phyloP scores from a whole-genome alignment of 805 yeast species.

The Metschnikowia gelsemii region DNA sequence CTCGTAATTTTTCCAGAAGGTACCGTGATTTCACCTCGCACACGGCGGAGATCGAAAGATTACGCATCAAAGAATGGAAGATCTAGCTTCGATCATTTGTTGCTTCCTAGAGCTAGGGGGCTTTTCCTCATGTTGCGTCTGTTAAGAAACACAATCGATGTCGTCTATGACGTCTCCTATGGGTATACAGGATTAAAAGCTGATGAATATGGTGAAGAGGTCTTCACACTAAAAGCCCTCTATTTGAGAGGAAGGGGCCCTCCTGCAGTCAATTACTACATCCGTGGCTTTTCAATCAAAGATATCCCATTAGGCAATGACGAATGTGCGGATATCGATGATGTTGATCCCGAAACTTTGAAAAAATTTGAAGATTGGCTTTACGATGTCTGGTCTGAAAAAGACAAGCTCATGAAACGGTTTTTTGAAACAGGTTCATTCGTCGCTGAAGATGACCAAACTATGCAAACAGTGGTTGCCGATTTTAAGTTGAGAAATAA shows the following conservation, averaged over 20 bases:
- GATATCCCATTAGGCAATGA: slow-evolving; percentile 60
- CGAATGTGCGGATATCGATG: slow-evolving; percentile 43
- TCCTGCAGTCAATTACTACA: slow-evolving; percentile 56
- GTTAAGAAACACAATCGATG: slow-evolving; percentile 51
- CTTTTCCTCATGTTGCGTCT: slow-evolving; percentile 62
- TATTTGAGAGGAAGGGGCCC: slow-evolving; percentile 77
- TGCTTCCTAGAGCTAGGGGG: slow-evolving; percentile 85
- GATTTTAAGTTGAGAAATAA: slow-evolving; percentile 17
- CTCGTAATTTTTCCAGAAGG: slow-evolving; percentile 91
- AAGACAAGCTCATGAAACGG: slow-evolving; percentile 67
- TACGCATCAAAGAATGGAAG: slow-evolving; percentile 55
- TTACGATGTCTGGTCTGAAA: slow-evolving; percentile 66
- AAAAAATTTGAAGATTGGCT: slow-evolving; percentile 73
- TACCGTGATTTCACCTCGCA: slow-evolving; percentile 72
- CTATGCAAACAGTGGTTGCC: slow-evolving; percentile 17
- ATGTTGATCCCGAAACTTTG: slow-evolving; percentile 42
- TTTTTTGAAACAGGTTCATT: slow-evolving; percentile 60
- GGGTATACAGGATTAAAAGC: slow-evolving; percentile 72
- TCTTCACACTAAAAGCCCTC: slow-evolving; percentile 60
- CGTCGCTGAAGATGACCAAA: slow-evolving; percentile 31
- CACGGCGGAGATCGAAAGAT: slow-evolving; percentile 54
- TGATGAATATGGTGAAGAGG: slow-evolving; percentile 72
- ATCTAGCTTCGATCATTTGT: slow-evolving; percentile 56
- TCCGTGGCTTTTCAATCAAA: slow-evolving; percentile 53
- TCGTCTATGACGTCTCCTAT: slow-evolving; percentile 77